Base-by-base conservation (phyloP, 768 basidiomycete genomes). In the Boletus sp. region DNA sequence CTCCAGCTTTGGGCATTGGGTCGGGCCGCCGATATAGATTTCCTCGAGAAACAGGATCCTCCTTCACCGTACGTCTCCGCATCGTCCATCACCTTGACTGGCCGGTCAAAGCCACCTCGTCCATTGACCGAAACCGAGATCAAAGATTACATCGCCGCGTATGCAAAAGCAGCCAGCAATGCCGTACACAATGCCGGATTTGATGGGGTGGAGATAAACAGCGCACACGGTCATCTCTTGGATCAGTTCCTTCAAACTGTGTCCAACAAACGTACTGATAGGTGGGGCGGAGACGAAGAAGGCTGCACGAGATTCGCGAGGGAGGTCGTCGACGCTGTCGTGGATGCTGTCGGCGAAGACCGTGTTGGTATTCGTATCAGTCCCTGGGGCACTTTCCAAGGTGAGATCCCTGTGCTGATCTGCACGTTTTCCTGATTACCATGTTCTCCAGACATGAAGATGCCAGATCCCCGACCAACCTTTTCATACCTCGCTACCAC, bases 221-320 rank as follows among this genome's bases (percentile, higher is more conserved):
- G 65, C 54, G 76, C 74, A 54, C 76, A 78, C 56, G 75, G 77
- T 0, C 81, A 80, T 56, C 66, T 85, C 11, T 53, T 78, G 15
- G 83, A 89, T 63, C 84, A 89, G 65, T 88, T 89, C 75, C 57
- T 84, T 10, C 83, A 86, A 62, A 74, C 79, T 29, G 65, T 75
- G n/a, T 74, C 74, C 36, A 89, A 89, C 68, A 63, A 76, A 5
- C 77, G 86, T 15, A 82, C 78, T 7, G 87, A 90, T 65, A 72
- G 78, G 45, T 92, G 86, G 67, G 89, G 89, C 0, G 89, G 90
- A 2, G 80, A 78, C 45, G 71, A 89, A 30, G 81, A 86, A 66
- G 81, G 80, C 54, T 75, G 90, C 6, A 73, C 77, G 1, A 75
- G 81, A 29, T 89, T 91, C 66, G 64, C 70, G 0, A 70, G 86